Base-by-base conservation (phyloP, 2,329 filamentous ascomycete species). In the Didymella sp. region DNA sequence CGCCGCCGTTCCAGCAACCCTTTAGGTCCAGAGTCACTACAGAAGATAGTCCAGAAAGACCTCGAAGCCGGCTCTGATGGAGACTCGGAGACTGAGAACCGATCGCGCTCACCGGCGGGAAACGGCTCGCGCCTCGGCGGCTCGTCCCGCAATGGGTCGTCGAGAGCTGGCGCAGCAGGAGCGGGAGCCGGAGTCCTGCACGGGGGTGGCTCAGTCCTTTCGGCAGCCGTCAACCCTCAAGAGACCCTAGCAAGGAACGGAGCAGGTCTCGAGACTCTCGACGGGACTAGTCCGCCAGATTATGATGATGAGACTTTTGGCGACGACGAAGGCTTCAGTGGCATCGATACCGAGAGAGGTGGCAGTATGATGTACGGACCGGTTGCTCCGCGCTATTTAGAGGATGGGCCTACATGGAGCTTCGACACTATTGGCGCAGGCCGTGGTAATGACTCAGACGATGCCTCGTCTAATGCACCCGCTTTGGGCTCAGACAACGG, bases 91-190 rank as follows among this genome's bases (percentile, higher is more conserved):
- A 60, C 68, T 69, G 51, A 74, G 53, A 66, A 59, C 41, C 67
- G 65, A 35, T 78, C 80, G 12, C 73, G 79, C 63, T 79, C 80
- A 60, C 80, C 82, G 64, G 77, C 86, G 88, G 91, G 91, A 89
- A 91, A 96, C 89, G 91, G 85, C 79, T 87, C 81, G 87, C 89
- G 89, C 85, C 90, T 92, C 89, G 90, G 84, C 88, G 88, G 84
- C 87, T 92, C 86, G 86, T 94, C 88, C 88, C 89, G 82, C 83
- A 87, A 81, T 94, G 91, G 91, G 85, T 94, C 88, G 89, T 91
- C 90, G 91, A 92, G 89, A 89, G 89, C 85, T 85, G 91, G 85
- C 84, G 87, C 82, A 91, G 87, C 82, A 85, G 89, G 78, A 91
- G 89, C 82, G 87, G 86, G 72, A 79, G 77, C 66, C 59, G 71